Conservation (phyloP, 2,329 filamentous ascomycete genomes). For the Beauveria varroae region DNA sequence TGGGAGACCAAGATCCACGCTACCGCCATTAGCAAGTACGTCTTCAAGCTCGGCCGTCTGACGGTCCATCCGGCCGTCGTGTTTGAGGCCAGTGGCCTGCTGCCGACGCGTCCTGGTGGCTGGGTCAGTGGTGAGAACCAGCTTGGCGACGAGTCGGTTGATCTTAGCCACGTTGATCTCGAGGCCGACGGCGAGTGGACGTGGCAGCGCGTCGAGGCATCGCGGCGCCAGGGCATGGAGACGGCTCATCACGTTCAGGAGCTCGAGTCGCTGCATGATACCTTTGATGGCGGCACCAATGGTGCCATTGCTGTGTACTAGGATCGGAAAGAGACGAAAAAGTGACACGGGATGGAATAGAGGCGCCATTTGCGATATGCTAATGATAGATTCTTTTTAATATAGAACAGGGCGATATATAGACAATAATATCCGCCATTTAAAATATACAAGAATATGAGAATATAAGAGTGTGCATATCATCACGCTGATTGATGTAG, state of each 20-base stretch:
- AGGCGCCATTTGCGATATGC: neutral
- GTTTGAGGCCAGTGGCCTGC: conserved; percentile 61
- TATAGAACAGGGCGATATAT: neutral
- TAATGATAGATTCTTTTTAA: neutral
- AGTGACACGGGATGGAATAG: neutral
- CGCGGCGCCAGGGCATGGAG: conserved; percentile 47
- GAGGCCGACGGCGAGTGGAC: conserved; percentile 40
- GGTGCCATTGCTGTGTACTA: conserved; percentile 45
- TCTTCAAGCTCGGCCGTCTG: conserved; percentile 72
- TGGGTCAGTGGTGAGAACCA: conserved; percentile 44
- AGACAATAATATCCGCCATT: neutral
- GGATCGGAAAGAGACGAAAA: conserved; percentile 23
- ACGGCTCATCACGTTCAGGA: conserved; percentile 48
- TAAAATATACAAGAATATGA: conserved; percentile 1
- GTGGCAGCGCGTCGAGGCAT: conserved; percentile 49
- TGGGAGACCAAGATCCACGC: conserved; percentile 62
- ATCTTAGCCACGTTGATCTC: conserved; percentile 29
- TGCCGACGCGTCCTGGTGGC: conserved; percentile 66
- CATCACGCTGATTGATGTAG: neutral
- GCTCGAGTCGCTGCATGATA: conserved; percentile 44
- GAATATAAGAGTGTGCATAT: no score
- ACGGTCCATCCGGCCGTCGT: conserved; percentile 78
- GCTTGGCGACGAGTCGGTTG: conserved; percentile 30
- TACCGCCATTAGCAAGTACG: conserved; percentile 70
- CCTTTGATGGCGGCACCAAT: conserved; percentile 46